Evolutionary conservation across 2,329 filamentous ascomycete species (phyloP).

Genomic region (Colletotrichum sp.): DNA sequence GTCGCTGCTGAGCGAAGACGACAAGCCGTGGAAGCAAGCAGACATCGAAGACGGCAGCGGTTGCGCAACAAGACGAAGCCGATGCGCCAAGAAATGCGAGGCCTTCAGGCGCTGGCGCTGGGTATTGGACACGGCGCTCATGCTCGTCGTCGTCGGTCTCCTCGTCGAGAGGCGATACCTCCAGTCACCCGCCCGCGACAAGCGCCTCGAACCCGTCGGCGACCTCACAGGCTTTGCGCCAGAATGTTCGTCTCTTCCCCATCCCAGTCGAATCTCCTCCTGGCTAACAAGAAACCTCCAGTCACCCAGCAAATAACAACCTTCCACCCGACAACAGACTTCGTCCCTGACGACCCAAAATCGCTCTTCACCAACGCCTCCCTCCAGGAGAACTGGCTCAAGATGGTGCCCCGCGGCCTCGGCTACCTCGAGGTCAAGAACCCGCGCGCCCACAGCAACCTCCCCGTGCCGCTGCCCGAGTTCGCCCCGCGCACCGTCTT

Average conservation of each 20-base stretch:
- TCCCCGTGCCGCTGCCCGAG: slow-evolving; percentile 36
- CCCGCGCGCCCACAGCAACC: slow-evolving; percentile 36
- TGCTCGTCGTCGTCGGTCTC: slow-evolving; percentile 38
- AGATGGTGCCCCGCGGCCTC: slow-evolving; percentile 43
- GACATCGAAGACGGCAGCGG: neutral
- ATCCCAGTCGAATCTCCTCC: neutral
- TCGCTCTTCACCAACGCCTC: slow-evolving; percentile 41
- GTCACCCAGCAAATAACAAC: slow-evolving; percentile 43
- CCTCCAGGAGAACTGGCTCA: slow-evolving; percentile 38
- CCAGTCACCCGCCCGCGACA: slow-evolving; percentile 1
- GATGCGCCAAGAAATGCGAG: neutral
- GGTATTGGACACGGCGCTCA: slow-evolving; percentile 37
- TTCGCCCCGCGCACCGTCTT: slow-evolving; percentile 39
- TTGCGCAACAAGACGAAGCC: neutral
- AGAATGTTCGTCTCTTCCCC: slow-evolving; percentile 28
- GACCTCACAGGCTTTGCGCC: slow-evolving; percentile 46
- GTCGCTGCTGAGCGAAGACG: slow-evolving; percentile 9
- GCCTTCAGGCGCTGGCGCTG: slow-evolving; percentile 21
- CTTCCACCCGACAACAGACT: slow-evolving; percentile 40
- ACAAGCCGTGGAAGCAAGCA: neutral
- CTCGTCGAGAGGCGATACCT: slow-evolving; percentile 34
- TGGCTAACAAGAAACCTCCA: slow-evolving; percentile 16
- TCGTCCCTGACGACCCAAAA: slow-evolving; percentile 41
- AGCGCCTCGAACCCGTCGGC: slow-evolving; percentile 35
- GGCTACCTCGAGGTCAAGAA: slow-evolving; percentile 43